Conservation (phyloP, 257 asterid genomes). For the Sherardia arvensis region DNA sequence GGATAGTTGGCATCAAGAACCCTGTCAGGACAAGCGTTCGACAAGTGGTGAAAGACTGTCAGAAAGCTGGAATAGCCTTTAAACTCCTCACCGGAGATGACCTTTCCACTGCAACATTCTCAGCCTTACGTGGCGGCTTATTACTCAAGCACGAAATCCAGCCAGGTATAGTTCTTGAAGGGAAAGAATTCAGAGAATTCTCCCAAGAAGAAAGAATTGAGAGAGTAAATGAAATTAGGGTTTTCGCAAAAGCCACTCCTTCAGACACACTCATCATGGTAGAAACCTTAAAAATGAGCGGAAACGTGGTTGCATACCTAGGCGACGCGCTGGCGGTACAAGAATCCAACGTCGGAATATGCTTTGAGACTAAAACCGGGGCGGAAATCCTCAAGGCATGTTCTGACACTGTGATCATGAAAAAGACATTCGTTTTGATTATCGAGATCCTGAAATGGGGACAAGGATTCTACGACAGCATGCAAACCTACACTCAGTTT, state of each 20-base stretch:
- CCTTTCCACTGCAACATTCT: slow-evolving; percentile 11
- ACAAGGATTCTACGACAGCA: slow-evolving; percentile 14
- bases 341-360: slow-evolving; percentile 15
- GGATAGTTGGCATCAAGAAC: too few relatives aligned
- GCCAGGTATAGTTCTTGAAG: too few relatives aligned
- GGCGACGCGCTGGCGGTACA: slow-evolving; percentile 16
- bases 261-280: slow-evolving; percentile 18
- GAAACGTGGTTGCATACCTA: slow-evolving; percentile 18
- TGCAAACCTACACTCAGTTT: slow-evolving; percentile 14
- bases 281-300: slow-evolving; percentile 8
- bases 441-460: slow-evolving; percentile 16
- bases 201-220: too few relatives aligned
- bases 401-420: slow-evolving; percentile 7
- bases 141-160: slow-evolving; percentile 2
- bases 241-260: slow-evolving; percentile 21
- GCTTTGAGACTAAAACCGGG: too few relatives aligned
- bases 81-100: slow-evolving; percentile 21
- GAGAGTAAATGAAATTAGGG: slow-evolving; percentile 10
- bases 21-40: slow-evolving; percentile 7
- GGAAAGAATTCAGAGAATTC: too few relatives aligned
- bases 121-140: slow-evolving; percentile 13
- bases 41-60: slow-evolving; percentile 10
- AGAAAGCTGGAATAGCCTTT: slow-evolving; percentile 13
- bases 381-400: slow-evolving; percentile 16
- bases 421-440: slow-evolving; percentile 1